Evolutionary conservation across 2,329 filamentous ascomycete genomes (phyloP).

Genomic region (Ophiognomonia clavigignenti-juglandacearum): DNA sequence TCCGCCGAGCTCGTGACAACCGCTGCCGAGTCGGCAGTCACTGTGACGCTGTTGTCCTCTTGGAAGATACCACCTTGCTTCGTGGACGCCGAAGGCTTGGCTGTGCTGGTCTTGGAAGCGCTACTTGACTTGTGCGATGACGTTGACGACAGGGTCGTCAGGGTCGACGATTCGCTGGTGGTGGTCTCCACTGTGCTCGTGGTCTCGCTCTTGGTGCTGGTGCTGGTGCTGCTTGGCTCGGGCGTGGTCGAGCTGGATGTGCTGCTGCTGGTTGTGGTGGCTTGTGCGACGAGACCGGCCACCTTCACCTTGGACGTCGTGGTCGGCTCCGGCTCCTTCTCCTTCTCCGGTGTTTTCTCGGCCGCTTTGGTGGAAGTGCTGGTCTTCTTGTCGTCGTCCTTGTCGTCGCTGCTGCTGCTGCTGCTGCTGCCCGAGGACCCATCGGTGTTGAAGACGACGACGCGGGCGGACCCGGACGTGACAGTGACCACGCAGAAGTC

Average conservation of each 20-base stretch:
- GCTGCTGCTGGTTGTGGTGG: conserved; percentile 3
- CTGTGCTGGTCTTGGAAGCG: conserved; percentile 7
- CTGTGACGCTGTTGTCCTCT: conserved; percentile 44
- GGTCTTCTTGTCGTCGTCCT: too few species aligned
- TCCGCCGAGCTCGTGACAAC: too few species aligned
- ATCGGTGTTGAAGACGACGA: conserved; percentile 55
- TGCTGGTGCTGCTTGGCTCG: conserved; percentile 14
- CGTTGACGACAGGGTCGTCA: conserved; percentile 14
- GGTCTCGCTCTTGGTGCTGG: not conserved
- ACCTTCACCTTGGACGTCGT: conserved; percentile 3
- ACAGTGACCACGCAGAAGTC: conserved; percentile 76
- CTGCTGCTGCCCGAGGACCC: conserved; percentile 28
- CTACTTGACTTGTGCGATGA: conserved; percentile 5
- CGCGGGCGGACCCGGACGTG: conserved; percentile 61
- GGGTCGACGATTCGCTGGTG: conserved; percentile 1
- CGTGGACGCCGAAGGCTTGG: conserved; percentile 13
- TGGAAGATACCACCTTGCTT: conserved; percentile 45
- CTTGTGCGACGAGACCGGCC: not conserved
- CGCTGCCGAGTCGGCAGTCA: too few species aligned
- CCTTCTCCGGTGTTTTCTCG: too few species aligned
- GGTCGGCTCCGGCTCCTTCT: conserved; percentile 21
- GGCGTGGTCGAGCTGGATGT: conserved; percentile 12
- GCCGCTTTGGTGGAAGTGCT: too few species aligned
- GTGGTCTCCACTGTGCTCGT: not conserved
- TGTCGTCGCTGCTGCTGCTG: conserved; percentile 14